Evolutionary conservation across 768 basidiomycete species (phyloP), one percentile per base, ranked within the genome.

Genomic region (Dictyophora rubrovolvata): DNA sequence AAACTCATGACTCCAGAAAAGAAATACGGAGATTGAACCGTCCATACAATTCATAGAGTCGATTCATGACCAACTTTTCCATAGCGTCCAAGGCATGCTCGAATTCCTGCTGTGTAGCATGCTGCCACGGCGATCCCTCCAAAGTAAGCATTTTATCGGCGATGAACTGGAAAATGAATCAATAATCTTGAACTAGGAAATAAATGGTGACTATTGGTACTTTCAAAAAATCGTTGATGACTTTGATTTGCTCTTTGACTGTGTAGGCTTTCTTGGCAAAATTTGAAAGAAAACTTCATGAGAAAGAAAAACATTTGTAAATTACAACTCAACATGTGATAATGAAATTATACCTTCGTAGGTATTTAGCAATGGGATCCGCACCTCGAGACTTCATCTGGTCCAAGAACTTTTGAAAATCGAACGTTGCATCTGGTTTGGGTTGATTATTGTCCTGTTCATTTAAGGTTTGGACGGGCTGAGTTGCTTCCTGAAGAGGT

Each of bases 11-110:
- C 23, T 48, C 63, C 59, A 49, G 55, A 34, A 53, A 34, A 36
- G n/a, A 1, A 55, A 28, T 20, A 23, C 11, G 0, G 47, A 47
- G 14, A 20, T 28, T 18, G 51, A 20, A 21, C 53, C 5, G 20
- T 14, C 82, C 88, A 68, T 62, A 97, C 94, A 89, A 92, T 65
- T 93, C 91, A 70, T 96, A 98, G 55, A 98, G 74, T 54, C 93
- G 78, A 66, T 98, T 99, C 96, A 99, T 98, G 64, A 99, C 96
- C 7, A 99, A 80, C 71, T 99, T 99, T 77, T 99, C 96, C 92
- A 98, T 97, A 54, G 93, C 94, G 72, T 99, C 96, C 76, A 93
- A 82, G 0, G 93, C 92, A 65, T 95, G 94, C 56, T 98, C 96
- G 63, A 99, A 97, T 70, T 98, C 93, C 6, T 75, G 73, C 20